phyloP scores from a whole-genome alignment of 768 basidiomycete species.

The Chalciporus pseudorubinellus region DNA sequence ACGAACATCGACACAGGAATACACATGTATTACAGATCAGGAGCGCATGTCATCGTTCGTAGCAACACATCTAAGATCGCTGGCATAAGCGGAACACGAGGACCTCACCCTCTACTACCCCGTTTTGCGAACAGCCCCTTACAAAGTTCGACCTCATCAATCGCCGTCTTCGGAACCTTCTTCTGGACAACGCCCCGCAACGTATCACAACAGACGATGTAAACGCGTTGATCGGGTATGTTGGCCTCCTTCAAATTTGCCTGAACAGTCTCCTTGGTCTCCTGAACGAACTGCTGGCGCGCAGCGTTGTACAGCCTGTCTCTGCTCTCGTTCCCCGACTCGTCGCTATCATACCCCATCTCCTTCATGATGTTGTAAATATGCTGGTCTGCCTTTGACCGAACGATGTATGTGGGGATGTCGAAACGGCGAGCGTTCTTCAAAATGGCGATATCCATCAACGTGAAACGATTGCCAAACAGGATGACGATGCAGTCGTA shows the following conservation, averaged over 20 bases:
- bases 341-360: background rate
- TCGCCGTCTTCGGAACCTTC: conserved; percentile 1
- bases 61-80: background rate
- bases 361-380: background rate
- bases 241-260: conserved; percentile 13
- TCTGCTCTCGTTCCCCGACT: background rate
- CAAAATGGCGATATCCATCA: background rate
- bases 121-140: background rate
- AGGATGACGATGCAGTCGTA: background rate
- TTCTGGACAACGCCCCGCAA: conserved; percentile 11
- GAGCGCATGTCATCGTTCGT: background rate
- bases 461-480: background rate
- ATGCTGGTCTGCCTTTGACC: background rate
- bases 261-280: conserved; percentile 16
- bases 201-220: conserved; percentile 18
- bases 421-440: background rate
- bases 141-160: conserved; percentile 16
- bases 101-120: background rate
- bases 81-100: background rate
- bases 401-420: background rate
- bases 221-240: conserved; percentile 21
- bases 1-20: background rate
- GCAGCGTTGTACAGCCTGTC: conserved; percentile 10
- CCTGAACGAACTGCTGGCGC: conserved; percentile 18
- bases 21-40: background rate